Percentiles rank a stretch among this genome's conserved stretches.
phyloP scores from a whole-genome alignment of 495 filamentous ascomycete species.

The Aspergillus affinis region DNA sequence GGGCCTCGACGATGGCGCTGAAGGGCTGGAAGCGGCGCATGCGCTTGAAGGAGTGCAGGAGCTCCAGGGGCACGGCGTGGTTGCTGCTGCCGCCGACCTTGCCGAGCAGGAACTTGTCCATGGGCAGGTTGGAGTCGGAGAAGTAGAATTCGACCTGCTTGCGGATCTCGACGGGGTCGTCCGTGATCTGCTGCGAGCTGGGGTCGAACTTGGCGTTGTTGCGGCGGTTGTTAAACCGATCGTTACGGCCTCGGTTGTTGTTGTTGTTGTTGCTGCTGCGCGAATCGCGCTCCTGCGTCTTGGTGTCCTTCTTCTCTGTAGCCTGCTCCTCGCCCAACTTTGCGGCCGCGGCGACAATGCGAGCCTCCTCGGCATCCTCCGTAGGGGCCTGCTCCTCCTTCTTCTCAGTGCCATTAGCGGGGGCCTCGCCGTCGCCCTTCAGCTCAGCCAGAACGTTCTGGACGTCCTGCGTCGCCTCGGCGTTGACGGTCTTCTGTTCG shows the following conservation, averaged over 20 bases:
- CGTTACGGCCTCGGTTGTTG: neutral
- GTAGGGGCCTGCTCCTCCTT: constrained; percentile 20
- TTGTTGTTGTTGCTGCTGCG: constrained; percentile 47
- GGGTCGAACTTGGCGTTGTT: constrained; percentile 67
- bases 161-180: constrained; percentile 75
- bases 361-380: constrained; percentile 42
- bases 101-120: constrained; percentile 81
- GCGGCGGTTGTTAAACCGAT: constrained; percentile 17
- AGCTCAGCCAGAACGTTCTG: constrained; percentile 48
- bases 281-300: constrained; percentile 14
- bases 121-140: constrained; percentile 83
- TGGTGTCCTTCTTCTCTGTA: constrained; percentile 30
- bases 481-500: constrained; percentile 43
- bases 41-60: constrained; percentile 82
- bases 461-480: constrained; percentile 47
- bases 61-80: constrained; percentile 70
- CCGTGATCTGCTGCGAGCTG: constrained; percentile 57
- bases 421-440: constrained; percentile 38
- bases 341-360: constrained; percentile 44
- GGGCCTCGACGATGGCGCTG: constrained; percentile 74
- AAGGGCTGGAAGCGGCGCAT: constrained; percentile 91
- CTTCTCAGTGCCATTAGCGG: constrained; percentile 25
- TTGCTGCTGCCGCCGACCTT: constrained; percentile 75
- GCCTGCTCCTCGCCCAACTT: constrained; percentile 44
- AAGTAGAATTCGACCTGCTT: constrained; percentile 98